Evolutionary conservation across 768 basidiomycete genomes (phyloP).

Genomic region (Strobilomyces dryophilus): DNA sequence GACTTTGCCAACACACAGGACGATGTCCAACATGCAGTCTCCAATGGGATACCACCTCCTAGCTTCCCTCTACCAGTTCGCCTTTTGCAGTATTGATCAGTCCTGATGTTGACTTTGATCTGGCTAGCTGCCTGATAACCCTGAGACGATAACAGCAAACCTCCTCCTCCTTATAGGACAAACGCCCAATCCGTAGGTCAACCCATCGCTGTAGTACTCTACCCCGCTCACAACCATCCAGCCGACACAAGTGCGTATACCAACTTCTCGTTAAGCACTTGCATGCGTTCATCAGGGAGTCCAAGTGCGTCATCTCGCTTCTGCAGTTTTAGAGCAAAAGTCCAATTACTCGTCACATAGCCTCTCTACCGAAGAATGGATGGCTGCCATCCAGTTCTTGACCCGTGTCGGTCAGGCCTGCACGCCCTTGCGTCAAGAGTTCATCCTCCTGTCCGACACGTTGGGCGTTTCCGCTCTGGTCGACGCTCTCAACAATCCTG

Average conservation of each 20-base stretch:
- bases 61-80: slow-evolving; percentile 39
- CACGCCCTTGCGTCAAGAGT: slow-evolving; percentile 68
- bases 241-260: slow-evolving; percentile 46
- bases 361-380: slow-evolving; percentile 84
- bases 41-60: slow-evolving; percentile 40
- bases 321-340: neutral
- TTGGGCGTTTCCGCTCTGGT: slow-evolving; percentile 78
- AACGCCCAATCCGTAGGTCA: slow-evolving; percentile 37
- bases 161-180: slow-evolving; percentile 36
- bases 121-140: slow-evolving; percentile 41
- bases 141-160: slow-evolving; percentile 50
- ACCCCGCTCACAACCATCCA: too few species aligned
- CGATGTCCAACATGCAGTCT: slow-evolving; percentile 24
- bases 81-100: neutral
- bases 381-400: slow-evolving; percentile 72
- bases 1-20: slow-evolving; percentile 3
- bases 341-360: slow-evolving; percentile 22
- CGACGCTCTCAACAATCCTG: slow-evolving; percentile 68
- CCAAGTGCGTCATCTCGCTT: slow-evolving; percentile 37
- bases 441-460: slow-evolving; percentile 81
- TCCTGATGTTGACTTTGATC: slow-evolving; percentile 1
- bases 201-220: neutral
- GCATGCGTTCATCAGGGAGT: slow-evolving; percentile 72
- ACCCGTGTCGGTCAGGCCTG: slow-evolving; percentile 72
- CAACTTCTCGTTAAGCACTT: slow-evolving; percentile 59